phyloP scores from a whole-genome alignment of 495 filamentous ascomycete genomes.

The Penicillium paxilli region DNA sequence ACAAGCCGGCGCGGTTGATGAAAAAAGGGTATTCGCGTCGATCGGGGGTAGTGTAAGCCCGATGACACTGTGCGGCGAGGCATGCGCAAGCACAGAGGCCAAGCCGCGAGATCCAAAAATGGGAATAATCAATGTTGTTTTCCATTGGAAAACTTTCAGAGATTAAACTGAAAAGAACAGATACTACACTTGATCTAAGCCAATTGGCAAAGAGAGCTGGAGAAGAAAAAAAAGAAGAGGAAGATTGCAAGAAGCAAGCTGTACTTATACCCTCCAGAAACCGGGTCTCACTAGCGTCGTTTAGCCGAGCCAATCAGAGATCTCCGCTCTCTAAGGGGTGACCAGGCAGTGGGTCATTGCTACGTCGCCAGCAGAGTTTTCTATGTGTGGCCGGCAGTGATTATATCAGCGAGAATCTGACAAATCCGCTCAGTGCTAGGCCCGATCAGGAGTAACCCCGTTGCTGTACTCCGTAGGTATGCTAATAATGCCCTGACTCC shows the following conservation, averaged over 20 bases:
- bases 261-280: slow-evolving; percentile 28
- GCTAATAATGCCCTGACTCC: too few species aligned
- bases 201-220: slow-evolving; percentile 60
- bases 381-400: too few species aligned
- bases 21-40: slow-evolving; percentile 76
- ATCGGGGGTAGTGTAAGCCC: slow-evolving; percentile 86
- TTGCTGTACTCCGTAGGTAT: too few species aligned
- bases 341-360: too few species aligned
- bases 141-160: slow-evolving; percentile 67
- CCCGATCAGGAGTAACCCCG: too few species aligned
- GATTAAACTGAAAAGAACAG: slow-evolving; percentile 99
- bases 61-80: slow-evolving; percentile 71
- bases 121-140: slow-evolving; percentile 80
- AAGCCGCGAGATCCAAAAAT: slow-evolving; percentile 64
- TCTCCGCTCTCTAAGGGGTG: too few species aligned
- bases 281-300: slow-evolving; percentile 18
- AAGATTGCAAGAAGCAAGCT: slow-evolving; percentile 13
- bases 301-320: slow-evolving; percentile 22
- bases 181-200: slow-evolving; percentile 98
- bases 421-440: too few species aligned
- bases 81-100: slow-evolving; percentile 85
- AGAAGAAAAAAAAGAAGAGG: slow-evolving; percentile 50
- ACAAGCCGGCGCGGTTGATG: slow-evolving; percentile 56
- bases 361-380: too few species aligned
- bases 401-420: too few species aligned